These are phyloP conservation scores for Serendipita sp. DNA, from an alignment of 768 basidiomycete species.

Conservation along the genomic window DNA sequence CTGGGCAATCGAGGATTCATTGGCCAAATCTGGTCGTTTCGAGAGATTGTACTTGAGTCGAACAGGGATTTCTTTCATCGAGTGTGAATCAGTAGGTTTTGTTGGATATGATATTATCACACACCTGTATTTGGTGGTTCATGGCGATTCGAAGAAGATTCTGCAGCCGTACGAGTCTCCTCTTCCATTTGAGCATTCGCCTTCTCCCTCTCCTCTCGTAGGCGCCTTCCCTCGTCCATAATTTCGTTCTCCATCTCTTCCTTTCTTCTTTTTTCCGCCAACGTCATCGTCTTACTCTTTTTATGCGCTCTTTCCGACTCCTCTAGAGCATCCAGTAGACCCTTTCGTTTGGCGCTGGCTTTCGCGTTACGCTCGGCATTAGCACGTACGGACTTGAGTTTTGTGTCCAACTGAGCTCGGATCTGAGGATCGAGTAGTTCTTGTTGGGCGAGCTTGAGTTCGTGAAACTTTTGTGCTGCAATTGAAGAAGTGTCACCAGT, in stretches of 20 bases:
- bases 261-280: slow-evolving; percentile 34
- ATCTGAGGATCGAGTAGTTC: slow-evolving; percentile 66
- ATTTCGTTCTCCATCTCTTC: slow-evolving; percentile 53
- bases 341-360: slow-evolving; percentile 60
- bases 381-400: slow-evolving; percentile 53
- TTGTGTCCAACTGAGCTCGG: slow-evolving; percentile 65
- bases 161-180: background rate
- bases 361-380: slow-evolving; percentile 51
- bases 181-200: background rate
- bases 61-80: slow-evolving; percentile 53
- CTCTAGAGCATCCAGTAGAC: slow-evolving; percentile 61
- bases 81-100: too few relatives aligned
- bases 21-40: slow-evolving; percentile 40
- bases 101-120: slow-evolving; percentile 5
- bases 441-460: slow-evolving; percentile 67
- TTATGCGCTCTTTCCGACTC: slow-evolving; percentile 64
- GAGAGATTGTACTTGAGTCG: slow-evolving; percentile 53
- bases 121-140: background rate
- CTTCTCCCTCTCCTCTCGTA: slow-evolving; percentile 48
- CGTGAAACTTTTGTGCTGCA: slow-evolving; percentile 64
- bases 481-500: background rate
- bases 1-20: slow-evolving; percentile 29
- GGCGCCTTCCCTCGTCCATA: slow-evolving; percentile 53
- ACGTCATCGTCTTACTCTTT: slow-evolving; percentile 48
- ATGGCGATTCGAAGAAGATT: background rate